Percentiles rank a stretch among this genome's conserved stretches.
These are phyloP conservation scores for Venustampulla echinocandica DNA, from an alignment of 495 filamentous ascomycete genomes.

Conservation along the genomic window DNA sequence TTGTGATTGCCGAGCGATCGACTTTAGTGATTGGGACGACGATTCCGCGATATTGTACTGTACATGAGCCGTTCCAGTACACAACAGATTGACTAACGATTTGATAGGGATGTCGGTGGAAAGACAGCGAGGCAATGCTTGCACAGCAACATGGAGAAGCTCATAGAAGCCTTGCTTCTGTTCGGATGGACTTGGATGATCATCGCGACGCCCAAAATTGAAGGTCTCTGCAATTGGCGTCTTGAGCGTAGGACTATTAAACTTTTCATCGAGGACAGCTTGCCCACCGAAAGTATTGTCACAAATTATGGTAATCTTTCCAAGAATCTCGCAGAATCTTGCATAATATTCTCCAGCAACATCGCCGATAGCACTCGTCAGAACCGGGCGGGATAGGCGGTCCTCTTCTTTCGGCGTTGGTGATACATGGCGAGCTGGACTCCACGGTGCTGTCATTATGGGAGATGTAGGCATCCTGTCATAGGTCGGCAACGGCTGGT, in stretches of 20 bases:
- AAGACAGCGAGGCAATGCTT: conserved; percentile 86
- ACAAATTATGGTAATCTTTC: conserved; percentile 90
- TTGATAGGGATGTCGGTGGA: conserved; percentile 88
- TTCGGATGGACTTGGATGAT: conserved; percentile 62
- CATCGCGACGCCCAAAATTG: conserved; percentile 75
- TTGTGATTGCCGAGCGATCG: conserved; percentile 86
- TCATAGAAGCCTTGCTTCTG: conserved; percentile 95
- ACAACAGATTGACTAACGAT: conserved; percentile 87
- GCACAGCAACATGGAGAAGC: conserved; percentile 87
- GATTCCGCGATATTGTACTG: conserved; percentile 86
- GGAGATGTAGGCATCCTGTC: conserved; percentile 46
- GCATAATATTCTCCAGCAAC: conserved; percentile 74
- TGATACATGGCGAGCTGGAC: conserved; percentile 21
- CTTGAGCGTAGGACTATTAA: conserved; percentile 74
- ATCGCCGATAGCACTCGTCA: conserved; percentile 61
- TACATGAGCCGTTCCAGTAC: conserved; percentile 93
- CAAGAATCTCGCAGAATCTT: conserved; percentile 87
- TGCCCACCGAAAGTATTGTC: conserved; percentile 96
- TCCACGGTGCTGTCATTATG: conserved; percentile 36
- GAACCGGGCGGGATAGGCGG: conserved; percentile 64
- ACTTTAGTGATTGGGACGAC: conserved; percentile 86
- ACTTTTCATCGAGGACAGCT: conserved; percentile 90
- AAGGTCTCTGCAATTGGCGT: conserved; percentile 93
- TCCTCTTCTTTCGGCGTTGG: conserved; percentile 36
- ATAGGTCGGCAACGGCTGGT: conserved; percentile 30